Evolutionary conservation across 257 asterid genomes (phyloP).

Genomic region (Cordia subcordata): DNA sequence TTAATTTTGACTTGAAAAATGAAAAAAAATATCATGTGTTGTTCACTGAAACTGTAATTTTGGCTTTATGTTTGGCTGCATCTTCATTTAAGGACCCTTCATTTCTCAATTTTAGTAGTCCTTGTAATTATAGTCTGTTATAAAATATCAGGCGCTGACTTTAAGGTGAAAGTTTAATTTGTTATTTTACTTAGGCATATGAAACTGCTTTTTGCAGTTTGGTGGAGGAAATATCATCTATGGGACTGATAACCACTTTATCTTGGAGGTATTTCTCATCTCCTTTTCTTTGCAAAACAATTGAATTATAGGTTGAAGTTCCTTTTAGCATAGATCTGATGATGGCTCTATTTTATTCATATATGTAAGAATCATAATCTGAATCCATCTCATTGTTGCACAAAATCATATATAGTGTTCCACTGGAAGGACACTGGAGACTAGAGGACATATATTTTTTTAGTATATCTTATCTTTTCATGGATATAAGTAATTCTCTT

Average conservation of each 20-base stretch:
- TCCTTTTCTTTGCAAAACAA: not conserved
- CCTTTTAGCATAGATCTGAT: not conserved
- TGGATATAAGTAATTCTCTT: no score
- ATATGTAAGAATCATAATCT: no score
- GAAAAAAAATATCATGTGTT: no score
- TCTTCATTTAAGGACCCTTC: not conserved
- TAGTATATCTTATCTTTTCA: no score
- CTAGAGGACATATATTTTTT: no score
- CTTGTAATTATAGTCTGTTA: not conserved
- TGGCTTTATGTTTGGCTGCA: not conserved
- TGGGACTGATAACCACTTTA: constrained; percentile 32
- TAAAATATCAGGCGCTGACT: not conserved
- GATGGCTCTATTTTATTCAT: not conserved
- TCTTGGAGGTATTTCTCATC: constrained; percentile 31
- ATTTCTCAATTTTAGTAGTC: not conserved
- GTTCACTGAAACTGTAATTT: no score
- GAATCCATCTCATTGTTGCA: no score
- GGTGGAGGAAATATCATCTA: constrained; percentile 26
- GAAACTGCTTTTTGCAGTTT: constrained; percentile 24
- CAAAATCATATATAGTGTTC: no score
- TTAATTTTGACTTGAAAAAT: no score
- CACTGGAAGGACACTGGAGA: no score
- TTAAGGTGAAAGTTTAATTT: not conserved
- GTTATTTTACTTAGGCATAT: not conserved
- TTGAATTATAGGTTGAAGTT: not conserved